Evolutionary conservation across 495 filamentous ascomycete genomes (phyloP).

Genomic region (Penicillium tannophilum): DNA sequence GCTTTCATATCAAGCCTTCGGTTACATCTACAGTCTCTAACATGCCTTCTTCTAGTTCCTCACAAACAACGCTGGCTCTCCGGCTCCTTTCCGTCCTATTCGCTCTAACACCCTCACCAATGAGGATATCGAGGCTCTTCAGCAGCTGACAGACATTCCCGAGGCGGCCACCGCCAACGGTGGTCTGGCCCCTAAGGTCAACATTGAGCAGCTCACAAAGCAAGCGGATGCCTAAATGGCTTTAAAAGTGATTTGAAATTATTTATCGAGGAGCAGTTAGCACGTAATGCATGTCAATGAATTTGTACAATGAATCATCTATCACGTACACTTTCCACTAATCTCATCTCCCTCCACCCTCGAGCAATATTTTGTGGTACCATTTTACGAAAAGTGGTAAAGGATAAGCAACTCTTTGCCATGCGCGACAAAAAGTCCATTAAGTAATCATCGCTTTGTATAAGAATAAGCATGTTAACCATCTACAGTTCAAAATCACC

Average conservation of each 20-base stretch:
- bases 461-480: not conserved
- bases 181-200: slow-evolving; percentile 30
- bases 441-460: not conserved
- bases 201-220: slow-evolving; percentile 40
- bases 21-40: slow-evolving; percentile 14
- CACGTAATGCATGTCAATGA: slow-evolving; percentile 27
- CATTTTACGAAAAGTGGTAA: too few species aligned
- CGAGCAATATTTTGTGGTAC: too few species aligned
- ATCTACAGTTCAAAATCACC: not conserved
- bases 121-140: slow-evolving; percentile 49
- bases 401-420: too few species aligned
- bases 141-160: slow-evolving; percentile 34
- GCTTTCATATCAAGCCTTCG: slow-evolving; percentile 31
- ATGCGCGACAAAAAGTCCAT: not conserved
- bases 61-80: slow-evolving; percentile 46
- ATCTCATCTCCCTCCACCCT: not conserved
- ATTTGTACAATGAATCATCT: not conserved
- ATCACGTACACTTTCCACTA: not conserved
- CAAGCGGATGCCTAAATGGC: slow-evolving; percentile 37
- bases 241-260: slow-evolving; percentile 18
- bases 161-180: slow-evolving; percentile 25
- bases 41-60: slow-evolving; percentile 39
- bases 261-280: slow-evolving; percentile 12
- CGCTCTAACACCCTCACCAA: slow-evolving; percentile 49
- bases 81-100: slow-evolving; percentile 50